Conservation (phyloP, 345 rosid genomes). For the Eucalyptus brandiana region DNA sequence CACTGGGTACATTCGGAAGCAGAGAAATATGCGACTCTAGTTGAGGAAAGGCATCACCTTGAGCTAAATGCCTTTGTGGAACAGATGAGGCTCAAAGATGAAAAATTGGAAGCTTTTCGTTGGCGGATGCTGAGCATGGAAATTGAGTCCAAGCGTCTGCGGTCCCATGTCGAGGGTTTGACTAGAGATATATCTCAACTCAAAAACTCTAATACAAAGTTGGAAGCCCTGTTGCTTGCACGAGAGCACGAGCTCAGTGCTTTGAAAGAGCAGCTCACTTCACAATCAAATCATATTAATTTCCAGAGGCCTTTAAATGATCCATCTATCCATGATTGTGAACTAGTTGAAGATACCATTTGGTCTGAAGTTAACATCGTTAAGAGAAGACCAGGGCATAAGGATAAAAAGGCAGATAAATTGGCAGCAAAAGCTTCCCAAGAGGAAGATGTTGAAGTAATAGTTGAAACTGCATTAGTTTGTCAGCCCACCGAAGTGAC, state of each 20-base stretch:
- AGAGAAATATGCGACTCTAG: conserved; percentile 36
- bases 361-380: conserved; percentile 22
- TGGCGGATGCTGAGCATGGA: conserved; percentile 71
- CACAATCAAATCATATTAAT: conserved; percentile 1
- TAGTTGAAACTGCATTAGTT: neutral
- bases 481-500: neutral
- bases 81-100: conserved; percentile 71
- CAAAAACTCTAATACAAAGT: conserved; percentile 38
- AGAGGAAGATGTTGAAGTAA: conserved; percentile 14
- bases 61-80: conserved; percentile 67
- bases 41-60: conserved; percentile 51
- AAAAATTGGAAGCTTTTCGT: conserved; percentile 64
- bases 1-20: conserved; percentile 52
- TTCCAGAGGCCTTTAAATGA: neutral
- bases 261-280: conserved; percentile 26
- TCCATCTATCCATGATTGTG: conserved; percentile 13
- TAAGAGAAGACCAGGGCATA: conserved; percentile 17
- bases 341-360: conserved; percentile 4
- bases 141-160: conserved; percentile 59
- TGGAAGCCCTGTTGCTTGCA: conserved; percentile 31
- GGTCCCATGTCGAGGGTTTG: conserved; percentile 50
- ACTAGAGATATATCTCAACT: conserved; percentile 47
- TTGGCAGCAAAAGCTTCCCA: neutral
- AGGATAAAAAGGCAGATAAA: conserved; percentile 17
- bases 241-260: conserved; percentile 41